Conservation (phyloP, 176 grass and related monocot genomes). For the Neostapfia colusana region DNA sequence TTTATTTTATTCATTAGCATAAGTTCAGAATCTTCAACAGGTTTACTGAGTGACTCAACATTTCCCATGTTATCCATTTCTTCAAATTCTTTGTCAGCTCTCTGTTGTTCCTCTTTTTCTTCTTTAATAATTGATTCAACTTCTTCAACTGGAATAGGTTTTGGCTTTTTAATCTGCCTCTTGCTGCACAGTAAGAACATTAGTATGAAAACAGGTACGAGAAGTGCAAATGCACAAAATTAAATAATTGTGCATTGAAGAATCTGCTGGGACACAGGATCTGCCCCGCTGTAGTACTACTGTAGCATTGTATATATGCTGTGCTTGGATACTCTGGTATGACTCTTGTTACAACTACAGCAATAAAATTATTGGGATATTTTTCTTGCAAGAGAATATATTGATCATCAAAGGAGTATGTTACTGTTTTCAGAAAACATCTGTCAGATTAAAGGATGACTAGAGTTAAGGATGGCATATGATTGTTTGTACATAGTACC, state of each 20-base stretch:
- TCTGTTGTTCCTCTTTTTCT: slow-evolving; percentile 82
- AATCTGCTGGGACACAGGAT: neutral
- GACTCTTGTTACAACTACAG: neutral
- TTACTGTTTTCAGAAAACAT: neutral
- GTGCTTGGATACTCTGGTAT: neutral
- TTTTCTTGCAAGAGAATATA: neutral
- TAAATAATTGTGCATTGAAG: neutral
- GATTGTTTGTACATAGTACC: slow-evolving; percentile 17
- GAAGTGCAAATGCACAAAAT: slow-evolving; percentile 3
- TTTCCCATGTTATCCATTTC: slow-evolving; percentile 46
- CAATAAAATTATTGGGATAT: neutral
- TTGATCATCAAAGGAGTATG: neutral
- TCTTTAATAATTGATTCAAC: slow-evolving; percentile 66
- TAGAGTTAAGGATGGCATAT: neutral
- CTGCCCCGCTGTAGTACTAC: neutral
- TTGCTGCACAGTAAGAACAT: slow-evolving; percentile 53
- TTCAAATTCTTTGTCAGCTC: slow-evolving; percentile 61
- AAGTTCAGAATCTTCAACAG: slow-evolving; percentile 48
- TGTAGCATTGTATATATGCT: neutral
- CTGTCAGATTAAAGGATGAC: neutral
- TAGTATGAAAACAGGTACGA: neutral
- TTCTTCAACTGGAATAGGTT: slow-evolving; percentile 65
- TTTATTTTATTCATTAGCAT: slow-evolving; percentile 51
- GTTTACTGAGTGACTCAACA: slow-evolving; percentile 32
- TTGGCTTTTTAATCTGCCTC: slow-evolving; percentile 88